Evolutionary conservation across 371 early-diverging fungal genomes (phyloP).

Genomic region (Racocetra persica): DNA sequence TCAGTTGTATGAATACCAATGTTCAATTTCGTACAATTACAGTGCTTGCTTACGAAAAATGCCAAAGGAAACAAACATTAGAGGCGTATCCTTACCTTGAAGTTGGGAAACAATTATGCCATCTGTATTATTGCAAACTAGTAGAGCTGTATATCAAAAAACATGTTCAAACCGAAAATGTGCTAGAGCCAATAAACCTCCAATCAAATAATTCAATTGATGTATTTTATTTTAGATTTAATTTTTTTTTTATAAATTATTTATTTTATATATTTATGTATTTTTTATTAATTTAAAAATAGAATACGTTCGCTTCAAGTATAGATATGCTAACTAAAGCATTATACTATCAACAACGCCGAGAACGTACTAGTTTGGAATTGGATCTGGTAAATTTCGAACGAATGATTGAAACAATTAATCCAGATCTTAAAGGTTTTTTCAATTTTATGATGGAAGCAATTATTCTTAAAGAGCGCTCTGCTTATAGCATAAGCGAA

Average conservation of each 20-base stretch:
- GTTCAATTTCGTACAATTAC: not conserved
- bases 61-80: not conserved
- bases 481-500: constrained; percentile 20
- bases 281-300: not conserved
- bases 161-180: too few species aligned
- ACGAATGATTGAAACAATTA: constrained; percentile 10
- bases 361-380: not conserved
- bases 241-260: not conserved
- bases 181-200: too few species aligned
- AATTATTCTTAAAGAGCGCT: not conserved
- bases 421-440: not conserved
- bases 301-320: not conserved
- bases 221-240: too few species aligned
- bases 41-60: not conserved
- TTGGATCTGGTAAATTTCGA: constrained; percentile 2
- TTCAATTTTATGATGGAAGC: not conserved
- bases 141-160: not conserved
- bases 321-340: not conserved
- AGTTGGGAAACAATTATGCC: constrained; percentile 9
- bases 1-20: not conserved
- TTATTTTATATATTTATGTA: not conserved
- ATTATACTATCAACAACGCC: not conserved
- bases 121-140: constrained; percentile 6
- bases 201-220: too few species aligned
- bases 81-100: not conserved